phyloP scores from a whole-genome alignment of 495 filamentous ascomycete species.

The Cladorrhinum samala region DNA sequence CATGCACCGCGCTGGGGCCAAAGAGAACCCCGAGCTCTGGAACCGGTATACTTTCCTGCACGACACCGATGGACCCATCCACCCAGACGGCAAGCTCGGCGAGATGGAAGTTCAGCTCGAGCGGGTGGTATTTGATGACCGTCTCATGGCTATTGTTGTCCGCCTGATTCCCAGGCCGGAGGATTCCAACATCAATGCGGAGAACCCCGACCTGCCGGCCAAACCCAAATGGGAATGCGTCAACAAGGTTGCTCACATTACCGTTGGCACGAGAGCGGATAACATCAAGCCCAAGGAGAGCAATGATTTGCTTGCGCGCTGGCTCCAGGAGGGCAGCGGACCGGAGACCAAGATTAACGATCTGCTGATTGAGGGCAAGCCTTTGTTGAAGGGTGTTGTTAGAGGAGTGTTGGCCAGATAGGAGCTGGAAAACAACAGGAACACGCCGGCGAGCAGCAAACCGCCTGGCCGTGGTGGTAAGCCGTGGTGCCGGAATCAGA shows the following conservation, averaged over 20 bases:
- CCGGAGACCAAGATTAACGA: conserved; percentile 42
- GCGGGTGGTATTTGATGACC: conserved; percentile 67
- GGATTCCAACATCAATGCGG: conserved; percentile 27
- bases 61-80: conserved; percentile 29
- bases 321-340: conserved; percentile 50
- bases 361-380: conserved; percentile 40
- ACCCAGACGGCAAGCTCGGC: conserved; percentile 34
- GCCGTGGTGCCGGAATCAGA: not conserved
- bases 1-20: conserved; percentile 65
- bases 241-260: conserved; percentile 81
- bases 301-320: conserved; percentile 71
- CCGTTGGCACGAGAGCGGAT: conserved; percentile 68
- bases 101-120: conserved; percentile 48
- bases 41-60: conserved; percentile 51
- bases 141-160: conserved; percentile 84
- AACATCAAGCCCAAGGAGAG: conserved; percentile 87
- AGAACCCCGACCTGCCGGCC: not conserved
- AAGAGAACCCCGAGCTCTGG: conserved; percentile 63
- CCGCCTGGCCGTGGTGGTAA: not conserved
- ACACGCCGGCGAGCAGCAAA: not conserved
- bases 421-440: conserved; percentile 10
- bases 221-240: conserved; percentile 54
- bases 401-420: conserved; percentile 42
- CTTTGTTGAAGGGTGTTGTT: conserved; percentile 34
- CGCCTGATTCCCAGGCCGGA: conserved; percentile 43